Conservation (phyloP, 371 early-diverging fungal species). For the Mortierella sp. region DNA sequence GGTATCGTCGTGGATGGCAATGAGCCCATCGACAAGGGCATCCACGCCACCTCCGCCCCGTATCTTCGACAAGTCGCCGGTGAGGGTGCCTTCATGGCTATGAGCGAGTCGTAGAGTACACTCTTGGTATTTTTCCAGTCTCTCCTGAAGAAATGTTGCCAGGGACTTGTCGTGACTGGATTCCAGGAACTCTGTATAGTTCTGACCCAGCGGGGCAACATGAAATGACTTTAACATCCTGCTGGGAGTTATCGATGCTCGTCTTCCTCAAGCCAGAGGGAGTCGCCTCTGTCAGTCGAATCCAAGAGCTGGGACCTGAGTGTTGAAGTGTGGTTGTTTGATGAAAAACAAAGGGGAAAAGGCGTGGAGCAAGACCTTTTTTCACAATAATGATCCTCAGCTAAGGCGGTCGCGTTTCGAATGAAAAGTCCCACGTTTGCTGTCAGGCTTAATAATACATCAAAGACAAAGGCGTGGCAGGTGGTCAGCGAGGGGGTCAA, state of each 20-base stretch:
- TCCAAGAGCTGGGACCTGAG: not conserved
- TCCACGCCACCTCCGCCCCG: slow-evolving; percentile 60
- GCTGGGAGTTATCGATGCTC: not conserved
- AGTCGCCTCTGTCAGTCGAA: not conserved
- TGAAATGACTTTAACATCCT: slow-evolving; percentile 48
- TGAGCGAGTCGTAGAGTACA: slow-evolving; percentile 44
- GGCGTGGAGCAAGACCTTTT: not conserved
- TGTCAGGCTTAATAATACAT: not conserved
- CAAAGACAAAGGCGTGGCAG: not conserved
- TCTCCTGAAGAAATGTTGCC: slow-evolving; percentile 51
- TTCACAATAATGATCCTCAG: not conserved
- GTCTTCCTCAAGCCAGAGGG: slow-evolving; percentile 5
- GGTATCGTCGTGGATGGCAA: slow-evolving; percentile 76
- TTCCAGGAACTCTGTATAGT: slow-evolving; percentile 57
- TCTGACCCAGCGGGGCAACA: slow-evolving; percentile 54
- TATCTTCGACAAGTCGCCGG: not conserved
- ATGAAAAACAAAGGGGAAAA: not conserved
- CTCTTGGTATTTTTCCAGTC: slow-evolving; percentile 50
- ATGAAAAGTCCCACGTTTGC: not conserved
- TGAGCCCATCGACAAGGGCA: slow-evolving; percentile 73
- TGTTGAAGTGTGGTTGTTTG: not conserved
- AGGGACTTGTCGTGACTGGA: slow-evolving; percentile 48
- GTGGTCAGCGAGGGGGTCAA: not conserved
- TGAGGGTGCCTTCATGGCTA: slow-evolving; percentile 1
- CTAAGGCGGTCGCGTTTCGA: slow-evolving; percentile 2